Evolutionary conservation across 2,329 filamentous ascomycete genomes (phyloP), one percentile per base, ranked within the genome.

Genomic region (Pseudocercospora vitis): DNA sequence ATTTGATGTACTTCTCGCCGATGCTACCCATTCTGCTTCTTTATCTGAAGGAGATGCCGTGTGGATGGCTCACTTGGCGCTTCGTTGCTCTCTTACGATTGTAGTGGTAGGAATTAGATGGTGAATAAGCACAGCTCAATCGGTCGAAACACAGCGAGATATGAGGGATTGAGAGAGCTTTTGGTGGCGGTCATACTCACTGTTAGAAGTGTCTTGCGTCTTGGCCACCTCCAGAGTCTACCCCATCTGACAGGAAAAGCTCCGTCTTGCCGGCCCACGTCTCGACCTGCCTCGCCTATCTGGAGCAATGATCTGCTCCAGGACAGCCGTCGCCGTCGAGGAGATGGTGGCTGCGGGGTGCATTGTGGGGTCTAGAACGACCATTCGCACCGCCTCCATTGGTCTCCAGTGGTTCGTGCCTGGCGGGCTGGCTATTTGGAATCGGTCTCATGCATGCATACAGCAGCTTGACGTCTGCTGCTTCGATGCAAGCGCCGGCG

Each of bases 241-340:
- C 59, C 44, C 48, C 54, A 46, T 58, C 32, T 39, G 18, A 48
- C 48, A 40, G 24, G 11, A 11, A 52, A 55, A 60, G 50, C 51
- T 62, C 59, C 59, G 54, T 62, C 35, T 60, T 48, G 57, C 59
- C 59, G 59, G 51, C 37, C 31, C 23, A 29, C 44, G 52, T 44
- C 54, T 57, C 53, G 52, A 58, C 31, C 57, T 28, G 31, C 54
- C 52, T 48, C 23, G 56, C 31, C 57, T 28, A 26, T 56, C 52
- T 48, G 16, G 21, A 44, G 33, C 42, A 40, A 44, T 33, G 59
- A 53, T 60, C 56, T 50, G 40, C 56, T 29, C 18, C 18, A 18
- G 23, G 28, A 18, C 37, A 42, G 24, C 45, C 21, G 28, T 24
- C 40, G 14, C 33, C 46, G 35, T 39, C 14, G 52, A 35, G 42